Base-by-base conservation (phyloP, 495 filamentous ascomycete genomes). In the Cetradonia linearis region DNA sequence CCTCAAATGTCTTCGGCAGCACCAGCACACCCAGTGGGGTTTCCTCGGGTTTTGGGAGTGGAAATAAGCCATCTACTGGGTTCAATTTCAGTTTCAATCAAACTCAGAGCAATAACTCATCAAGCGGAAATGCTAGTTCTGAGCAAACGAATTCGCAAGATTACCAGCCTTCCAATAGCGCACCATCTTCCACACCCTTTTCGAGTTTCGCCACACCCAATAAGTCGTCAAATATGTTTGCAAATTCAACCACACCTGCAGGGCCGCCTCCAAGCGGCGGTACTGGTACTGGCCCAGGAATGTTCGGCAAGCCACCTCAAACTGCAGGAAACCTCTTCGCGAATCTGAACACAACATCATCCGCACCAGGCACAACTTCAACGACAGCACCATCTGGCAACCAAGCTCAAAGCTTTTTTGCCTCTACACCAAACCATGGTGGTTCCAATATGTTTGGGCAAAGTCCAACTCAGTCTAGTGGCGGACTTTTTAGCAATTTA, bases 101-200 rank as follows among this genome's bases (percentile, higher is more conserved):
- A 66, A 40, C 62, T 56, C 37, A 54, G 54, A 61, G 59, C 7
- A 59, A 23, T 27, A 64, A 40, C 33, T 33, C 49, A 33, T 65
- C 67, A 42, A 67, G 66, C 42, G 63, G 74, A 30, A 47, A 64
- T 44, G 81, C 79, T 68, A 73, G 69, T 54, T 79, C 81, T 54
- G 74, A 74, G 28, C 55, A 60, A 58, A 31, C 56, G 46, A 48
- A 42, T 47, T 58, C 69, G 64, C 61, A 71, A 62, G 44, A 38
- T 31, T 42, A 20, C 50, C 65, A 70, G 61, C 59, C 65, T 27
- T 63, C 60, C 55, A 58, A 62, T 48, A 63, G 66, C 48, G 59
- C 68, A 44, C 67, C 70, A 55, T 58, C 70, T n/a, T 56, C 62
- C 31, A 58, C 70, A 50, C 38, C 63, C 25, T 58, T 70, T 53